Percentiles rank a stretch among this genome's conserved stretches.
phyloP scores from a whole-genome alignment of 164 flowering plant genomes.

The Vitis amurensis region DNA sequence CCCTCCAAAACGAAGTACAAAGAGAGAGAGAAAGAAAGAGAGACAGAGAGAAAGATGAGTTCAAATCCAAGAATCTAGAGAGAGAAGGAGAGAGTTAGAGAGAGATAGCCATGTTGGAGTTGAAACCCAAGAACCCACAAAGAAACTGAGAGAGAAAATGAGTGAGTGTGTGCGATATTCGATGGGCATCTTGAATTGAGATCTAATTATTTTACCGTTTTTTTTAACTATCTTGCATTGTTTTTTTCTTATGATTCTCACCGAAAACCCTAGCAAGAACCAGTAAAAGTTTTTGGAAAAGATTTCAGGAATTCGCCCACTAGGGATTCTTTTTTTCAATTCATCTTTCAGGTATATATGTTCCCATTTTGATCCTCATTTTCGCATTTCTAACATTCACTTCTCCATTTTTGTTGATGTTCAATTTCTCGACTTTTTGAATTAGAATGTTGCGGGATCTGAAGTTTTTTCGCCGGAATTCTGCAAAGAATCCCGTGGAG shows the following conservation, averaged over 20 bases:
- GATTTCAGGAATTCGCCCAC: conserved; percentile 28
- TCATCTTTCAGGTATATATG: conserved; percentile 42
- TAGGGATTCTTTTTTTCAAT: conserved; percentile 34
- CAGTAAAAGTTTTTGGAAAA: not conserved
- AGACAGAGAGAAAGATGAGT: conserved; percentile 5
- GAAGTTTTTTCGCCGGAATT: conserved; percentile 57
- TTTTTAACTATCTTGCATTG: not conserved
- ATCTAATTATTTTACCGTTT: not conserved
- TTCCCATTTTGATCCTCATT: not conserved
- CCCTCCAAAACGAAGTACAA: no score
- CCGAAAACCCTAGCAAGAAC: conserved; percentile 18
- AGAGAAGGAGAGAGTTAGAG: conserved; percentile 9
- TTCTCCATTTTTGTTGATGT: not conserved
- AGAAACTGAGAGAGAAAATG: not conserved
- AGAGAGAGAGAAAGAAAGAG: conserved; percentile 7
- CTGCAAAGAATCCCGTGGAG: conserved; percentile 46
- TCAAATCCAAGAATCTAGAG: not conserved
- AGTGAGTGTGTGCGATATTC: no score
- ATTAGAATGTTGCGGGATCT: conserved; percentile 82
- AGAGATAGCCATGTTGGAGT: not conserved
- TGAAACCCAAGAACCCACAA: conserved; percentile 1
- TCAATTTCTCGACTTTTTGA: not conserved
- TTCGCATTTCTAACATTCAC: not conserved
- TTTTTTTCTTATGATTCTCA: not conserved
- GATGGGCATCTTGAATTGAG: no score